phyloP scores from a whole-genome alignment of 192 early-diverging fungal genomes.

The Phlyctochytrium bullatum region DNA sequence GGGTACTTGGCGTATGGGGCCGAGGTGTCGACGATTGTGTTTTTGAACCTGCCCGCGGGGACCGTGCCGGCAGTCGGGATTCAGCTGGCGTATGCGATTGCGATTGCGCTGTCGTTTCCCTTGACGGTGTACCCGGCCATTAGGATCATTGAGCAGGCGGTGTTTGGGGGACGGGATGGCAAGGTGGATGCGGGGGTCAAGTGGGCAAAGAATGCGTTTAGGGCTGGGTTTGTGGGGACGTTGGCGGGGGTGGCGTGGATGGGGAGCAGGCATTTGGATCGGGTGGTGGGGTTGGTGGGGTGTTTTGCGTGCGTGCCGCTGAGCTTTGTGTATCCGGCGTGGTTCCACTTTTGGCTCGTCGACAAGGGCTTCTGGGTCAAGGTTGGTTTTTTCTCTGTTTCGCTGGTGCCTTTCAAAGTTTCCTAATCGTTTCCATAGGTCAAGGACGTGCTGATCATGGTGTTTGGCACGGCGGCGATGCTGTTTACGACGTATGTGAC shows the following conservation, averaged over 20 bases:
- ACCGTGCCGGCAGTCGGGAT: constrained; percentile 62
- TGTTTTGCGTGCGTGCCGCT: constrained; percentile 72
- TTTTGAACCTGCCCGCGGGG: constrained; percentile 79
- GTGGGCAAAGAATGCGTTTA: constrained; percentile 81
- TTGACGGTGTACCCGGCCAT: constrained; percentile 91
- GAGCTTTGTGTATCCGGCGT: constrained; percentile 82
- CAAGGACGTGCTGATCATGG: constrained; percentile 62
- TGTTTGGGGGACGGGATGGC: constrained; percentile 74
- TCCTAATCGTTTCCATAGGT: constrained; percentile 6
- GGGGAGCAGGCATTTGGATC: constrained; percentile 74
- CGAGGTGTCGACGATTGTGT: constrained; percentile 81
- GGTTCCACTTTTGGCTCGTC: constrained; percentile 72
- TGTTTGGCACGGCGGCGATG: constrained; percentile 69
- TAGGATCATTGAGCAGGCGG: constrained; percentile 82
- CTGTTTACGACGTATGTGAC: constrained; percentile 81
- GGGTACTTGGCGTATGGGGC: constrained; percentile 85
- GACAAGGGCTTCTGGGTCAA: constrained; percentile 29
- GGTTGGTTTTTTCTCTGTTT: constrained; percentile 7
- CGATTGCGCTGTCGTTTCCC: constrained; percentile 91
- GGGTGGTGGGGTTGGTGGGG: constrained; percentile 81
- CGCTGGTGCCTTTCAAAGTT: background rate
- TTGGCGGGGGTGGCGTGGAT: constrained; percentile 74
- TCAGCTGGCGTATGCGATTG: constrained; percentile 84
- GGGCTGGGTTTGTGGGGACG: constrained; percentile 62
- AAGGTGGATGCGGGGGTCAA: constrained; percentile 77